phyloP scores from a whole-genome alignment of 805 yeast genomes.

The Suhomyces pyralidae region DNA sequence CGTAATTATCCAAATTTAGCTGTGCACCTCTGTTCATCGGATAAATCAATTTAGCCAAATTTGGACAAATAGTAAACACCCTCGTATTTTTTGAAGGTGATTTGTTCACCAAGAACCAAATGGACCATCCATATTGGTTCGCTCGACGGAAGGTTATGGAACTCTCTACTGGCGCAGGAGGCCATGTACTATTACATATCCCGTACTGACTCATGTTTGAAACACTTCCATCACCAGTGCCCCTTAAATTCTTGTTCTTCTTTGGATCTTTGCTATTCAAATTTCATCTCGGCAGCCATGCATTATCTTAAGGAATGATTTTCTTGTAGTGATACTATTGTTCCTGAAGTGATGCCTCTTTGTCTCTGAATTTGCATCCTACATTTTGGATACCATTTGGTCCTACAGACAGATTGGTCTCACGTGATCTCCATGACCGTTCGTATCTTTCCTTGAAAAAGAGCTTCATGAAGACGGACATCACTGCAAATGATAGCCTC shows the following conservation, averaged over 20 bases:
- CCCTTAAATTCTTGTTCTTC: not conserved
- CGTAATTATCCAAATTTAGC: not conserved
- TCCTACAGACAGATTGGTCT: not conserved
- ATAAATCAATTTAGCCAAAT: conserved; percentile 8
- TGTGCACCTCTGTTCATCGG: conserved; percentile 2
- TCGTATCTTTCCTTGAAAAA: not conserved
- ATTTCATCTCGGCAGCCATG: not conserved
- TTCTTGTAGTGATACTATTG: not conserved
- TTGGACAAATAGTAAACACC: conserved; percentile 10
- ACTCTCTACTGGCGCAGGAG: not conserved
- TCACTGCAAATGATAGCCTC: not conserved
- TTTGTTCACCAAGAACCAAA: not conserved
- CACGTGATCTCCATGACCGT: not conserved
- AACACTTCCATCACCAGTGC: not conserved
- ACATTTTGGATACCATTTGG: not conserved
- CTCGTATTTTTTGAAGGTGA: not conserved
- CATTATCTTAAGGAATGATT: not conserved
- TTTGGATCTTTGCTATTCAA: not conserved
- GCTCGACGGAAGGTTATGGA: not conserved
- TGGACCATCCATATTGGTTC: not conserved
- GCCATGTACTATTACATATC: not conserved
- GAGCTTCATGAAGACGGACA: not conserved
- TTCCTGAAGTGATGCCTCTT: not conserved
- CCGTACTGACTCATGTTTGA: not conserved
- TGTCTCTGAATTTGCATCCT: not conserved